phyloP scores from a whole-genome alignment of 768 basidiomycete genomes.

The Tulasnella sp. region DNA sequence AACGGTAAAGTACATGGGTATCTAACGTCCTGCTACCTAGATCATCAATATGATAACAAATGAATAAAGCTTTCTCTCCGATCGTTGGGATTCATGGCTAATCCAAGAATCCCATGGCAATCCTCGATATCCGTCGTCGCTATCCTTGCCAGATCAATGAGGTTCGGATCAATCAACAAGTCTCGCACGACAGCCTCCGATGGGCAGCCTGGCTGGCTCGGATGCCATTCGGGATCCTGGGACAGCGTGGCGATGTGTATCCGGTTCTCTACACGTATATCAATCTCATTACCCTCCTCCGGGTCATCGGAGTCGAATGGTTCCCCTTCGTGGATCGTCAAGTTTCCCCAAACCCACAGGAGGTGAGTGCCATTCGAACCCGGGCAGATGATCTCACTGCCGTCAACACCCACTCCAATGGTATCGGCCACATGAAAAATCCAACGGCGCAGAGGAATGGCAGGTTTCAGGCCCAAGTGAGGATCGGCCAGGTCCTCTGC shows the following conservation, averaged over 20 bases:
- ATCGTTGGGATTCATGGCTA: conserved; percentile 5
- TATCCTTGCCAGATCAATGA: neutral
- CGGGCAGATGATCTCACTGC: conserved; percentile 17
- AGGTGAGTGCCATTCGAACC: conserved; percentile 23
- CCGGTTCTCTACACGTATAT: neutral
- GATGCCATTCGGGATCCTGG: neutral
- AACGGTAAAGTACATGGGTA: neutral
- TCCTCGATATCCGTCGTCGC: conserved; percentile 19
- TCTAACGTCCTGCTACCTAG: neutral
- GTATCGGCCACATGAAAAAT: conserved; percentile 13
- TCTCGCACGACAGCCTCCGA: conserved; percentile 15
- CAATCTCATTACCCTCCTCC: neutral
- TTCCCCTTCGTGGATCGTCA: neutral
- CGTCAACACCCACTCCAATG: neutral
- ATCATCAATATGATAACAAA: conserved; percentile 16
- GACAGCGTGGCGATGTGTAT: conserved; percentile 9
- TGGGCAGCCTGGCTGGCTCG: neutral
- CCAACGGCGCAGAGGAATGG: conserved; percentile 15
- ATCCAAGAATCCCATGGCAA: conserved; percentile 8
- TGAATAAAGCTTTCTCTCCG: neutral
- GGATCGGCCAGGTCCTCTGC: neutral
- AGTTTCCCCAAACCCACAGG: conserved; percentile 16
- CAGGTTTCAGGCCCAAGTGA: neutral
- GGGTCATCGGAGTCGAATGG: neutral
- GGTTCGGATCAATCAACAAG: neutral